Evolutionary conservation across 345 rosid genomes (phyloP), one percentile per base, ranked within the genome.

Genomic region (Populus alba): DNA sequence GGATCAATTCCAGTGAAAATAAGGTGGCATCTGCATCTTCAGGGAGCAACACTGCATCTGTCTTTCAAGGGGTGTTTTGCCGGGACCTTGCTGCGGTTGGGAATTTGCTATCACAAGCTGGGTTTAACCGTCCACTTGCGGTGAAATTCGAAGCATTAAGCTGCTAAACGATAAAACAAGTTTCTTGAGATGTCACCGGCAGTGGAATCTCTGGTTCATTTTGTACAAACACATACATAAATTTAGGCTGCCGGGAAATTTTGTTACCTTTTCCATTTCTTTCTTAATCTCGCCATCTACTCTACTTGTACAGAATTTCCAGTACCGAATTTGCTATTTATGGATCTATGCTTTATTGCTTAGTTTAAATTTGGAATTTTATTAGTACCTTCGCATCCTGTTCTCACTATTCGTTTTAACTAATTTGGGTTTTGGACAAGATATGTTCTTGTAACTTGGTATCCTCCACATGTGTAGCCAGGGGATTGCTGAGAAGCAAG

Each of bases 1-100:
- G 79, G 78, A 74, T 71, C 33, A 51, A 45, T 68, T 70, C 75
- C 7, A 41, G 49, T 35, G 87, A 85, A 38, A 80, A 67, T 71
- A 78, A 78, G 25, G 53, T 43, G 6, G 57, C 80, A 31, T 59
- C 65, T 18, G 33, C 86, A 13, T 38, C 81, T 10, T 57, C 84
- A 55, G 85, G 85, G 15, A 38, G 55, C 43, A 20, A 83, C 2
- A 69, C 88, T 76, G 13, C 90, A 9, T 86, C 89, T 70, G 89
- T 83, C 73, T 92, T 89, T 76, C 97, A 91, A 70, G 98, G 98
- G n/a, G 88, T 94, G 20, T 96, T 96, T 84, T 96, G 98, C 88
- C 83, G 99, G 41, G 99, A 96, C 78, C 88, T 93, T 20, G 91
- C 97, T 0, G 91, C 78, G 0, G 98, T 95, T 37, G 97, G 97